Evolutionary conservation across 768 basidiomycete species (phyloP).

Genomic region (Mycena rebaudengoi): DNA sequence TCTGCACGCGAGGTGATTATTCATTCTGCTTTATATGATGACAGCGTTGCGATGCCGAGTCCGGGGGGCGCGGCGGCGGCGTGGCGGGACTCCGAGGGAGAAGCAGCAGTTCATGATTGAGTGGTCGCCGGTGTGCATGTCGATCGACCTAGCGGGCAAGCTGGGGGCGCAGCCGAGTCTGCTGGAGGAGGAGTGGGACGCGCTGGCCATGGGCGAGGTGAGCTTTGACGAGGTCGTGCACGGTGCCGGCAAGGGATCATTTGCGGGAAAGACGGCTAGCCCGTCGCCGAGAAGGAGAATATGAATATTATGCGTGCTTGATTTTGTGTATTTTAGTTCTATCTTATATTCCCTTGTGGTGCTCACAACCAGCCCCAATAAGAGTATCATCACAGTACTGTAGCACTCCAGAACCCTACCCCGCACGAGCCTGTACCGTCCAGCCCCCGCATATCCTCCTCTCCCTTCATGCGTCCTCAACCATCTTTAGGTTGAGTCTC

Average conservation of each 20-base stretch:
- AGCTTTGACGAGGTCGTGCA: slow-evolving; percentile 72
- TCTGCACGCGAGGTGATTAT: slow-evolving; percentile 57
- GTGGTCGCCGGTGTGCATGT: slow-evolving; percentile 62
- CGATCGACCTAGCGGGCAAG: slow-evolving; percentile 32
- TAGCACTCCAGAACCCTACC: no score
- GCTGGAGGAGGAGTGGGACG: slow-evolving; percentile 62
- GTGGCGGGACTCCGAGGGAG: slow-evolving; percentile 46
- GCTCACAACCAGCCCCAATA: no score
- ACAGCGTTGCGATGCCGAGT: slow-evolving; percentile 50
- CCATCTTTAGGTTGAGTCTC: no score
- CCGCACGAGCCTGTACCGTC: no score
- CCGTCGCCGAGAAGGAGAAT: no score
- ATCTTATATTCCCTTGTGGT: no score
- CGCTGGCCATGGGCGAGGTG: slow-evolving; percentile 53
- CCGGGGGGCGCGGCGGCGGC: slow-evolving; percentile 60
- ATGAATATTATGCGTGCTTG: neutral
- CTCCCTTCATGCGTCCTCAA: no score
- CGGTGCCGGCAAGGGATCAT: no score
- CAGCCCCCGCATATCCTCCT: no score
- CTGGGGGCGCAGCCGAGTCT: slow-evolving; percentile 55
- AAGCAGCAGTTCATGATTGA: slow-evolving; percentile 39
- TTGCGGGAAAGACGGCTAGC: no score
- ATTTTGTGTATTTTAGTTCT: neutral
- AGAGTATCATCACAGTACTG: no score
- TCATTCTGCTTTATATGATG: neutral